Percentiles rank a stretch among this genome's conserved stretches.
These are phyloP conservation scores for Sarocladiaceae sp. DNA, from an alignment of 2,329 filamentous ascomycete genomes.

Conservation along the genomic window DNA sequence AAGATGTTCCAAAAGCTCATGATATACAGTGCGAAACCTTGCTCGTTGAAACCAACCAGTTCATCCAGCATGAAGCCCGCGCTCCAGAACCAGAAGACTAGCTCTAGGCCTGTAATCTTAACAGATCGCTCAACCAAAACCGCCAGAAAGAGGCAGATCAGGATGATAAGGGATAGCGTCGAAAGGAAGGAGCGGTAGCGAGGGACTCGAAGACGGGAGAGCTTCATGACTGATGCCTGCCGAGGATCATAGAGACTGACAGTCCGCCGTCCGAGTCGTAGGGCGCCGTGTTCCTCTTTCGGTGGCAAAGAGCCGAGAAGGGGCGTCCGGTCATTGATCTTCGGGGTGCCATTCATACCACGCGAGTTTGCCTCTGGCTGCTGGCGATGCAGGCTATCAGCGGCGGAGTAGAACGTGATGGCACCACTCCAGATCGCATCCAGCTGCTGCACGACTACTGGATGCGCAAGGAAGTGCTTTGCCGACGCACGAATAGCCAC, in stretches of 20 bases:
- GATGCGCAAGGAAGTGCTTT: slow-evolving; percentile 87
- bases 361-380: slow-evolving; percentile 18
- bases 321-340: slow-evolving; percentile 43
- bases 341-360: slow-evolving; percentile 21
- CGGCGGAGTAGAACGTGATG: slow-evolving; percentile 87
- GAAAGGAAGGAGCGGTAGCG: slow-evolving; percentile 88
- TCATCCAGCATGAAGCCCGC: slow-evolving; percentile 96
- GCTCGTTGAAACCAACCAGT: slow-evolving; percentile 91
- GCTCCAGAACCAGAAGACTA: slow-evolving; percentile 97
- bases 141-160: slow-evolving; percentile 79
- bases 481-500: slow-evolving; percentile 88
- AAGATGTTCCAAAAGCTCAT: slow-evolving; percentile 98
- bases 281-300: slow-evolving; percentile 25
- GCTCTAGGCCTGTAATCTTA: slow-evolving; percentile 75
- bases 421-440: slow-evolving; percentile 96
- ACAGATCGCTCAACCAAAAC: slow-evolving; percentile 71
- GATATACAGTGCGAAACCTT: slow-evolving; percentile 92
- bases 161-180: slow-evolving; percentile 76
- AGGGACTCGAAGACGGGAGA: slow-evolving; percentile 83
- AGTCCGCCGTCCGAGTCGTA: slow-evolving; percentile 55
- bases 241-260: slow-evolving; percentile 86
- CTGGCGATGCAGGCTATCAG: slow-evolving; percentile 73
- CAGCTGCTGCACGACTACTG: slow-evolving; percentile 87
- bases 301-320: slow-evolving; percentile 34
- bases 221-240: slow-evolving; percentile 84